Conservation (phyloP, 352 stramenopile genomes). For the Phytophthora chlamydospora region DNA sequence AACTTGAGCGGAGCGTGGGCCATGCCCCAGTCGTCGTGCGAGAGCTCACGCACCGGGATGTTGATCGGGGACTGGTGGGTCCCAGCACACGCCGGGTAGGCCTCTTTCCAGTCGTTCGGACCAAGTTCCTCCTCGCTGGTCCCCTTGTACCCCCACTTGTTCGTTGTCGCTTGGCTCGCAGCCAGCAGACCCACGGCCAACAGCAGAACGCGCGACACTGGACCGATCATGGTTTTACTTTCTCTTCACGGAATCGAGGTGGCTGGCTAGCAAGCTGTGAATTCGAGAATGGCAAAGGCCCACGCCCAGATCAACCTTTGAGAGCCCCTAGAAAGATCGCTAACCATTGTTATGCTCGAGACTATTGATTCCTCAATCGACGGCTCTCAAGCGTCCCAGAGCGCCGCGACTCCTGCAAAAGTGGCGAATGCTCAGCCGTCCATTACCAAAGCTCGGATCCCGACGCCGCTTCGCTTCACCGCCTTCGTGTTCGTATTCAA, state of each 20-base stretch:
- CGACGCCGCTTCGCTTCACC: no score
- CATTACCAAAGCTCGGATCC: constrained; percentile 30
- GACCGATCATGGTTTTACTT: constrained; percentile 20
- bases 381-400: background rate
- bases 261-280: background rate
- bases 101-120: constrained; percentile 50
- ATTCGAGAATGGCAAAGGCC: constrained; percentile 7
- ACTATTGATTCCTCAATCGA: no score
- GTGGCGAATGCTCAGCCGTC: constrained; percentile 5
- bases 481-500: no score
- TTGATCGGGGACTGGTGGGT: constrained; percentile 67
- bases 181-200: constrained; percentile 28
- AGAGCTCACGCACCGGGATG: constrained; percentile 38
- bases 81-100: constrained; percentile 42
- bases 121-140: constrained; percentile 36
- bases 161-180: constrained; percentile 20
- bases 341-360: no score
- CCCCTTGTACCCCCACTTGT: constrained; percentile 61
- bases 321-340: background rate
- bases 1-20: constrained; percentile 52
- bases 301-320: background rate
- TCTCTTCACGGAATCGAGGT: background rate
- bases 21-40: constrained; percentile 5
- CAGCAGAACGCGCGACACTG: constrained; percentile 29
- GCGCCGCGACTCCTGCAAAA: constrained; percentile 8